Percentiles rank a stretch among this genome's conserved stretches.
These are phyloP conservation scores for Phoenix dactylifera DNA, from an alignment of 176 grass and related monocot genomes.

Conservation along the genomic window DNA sequence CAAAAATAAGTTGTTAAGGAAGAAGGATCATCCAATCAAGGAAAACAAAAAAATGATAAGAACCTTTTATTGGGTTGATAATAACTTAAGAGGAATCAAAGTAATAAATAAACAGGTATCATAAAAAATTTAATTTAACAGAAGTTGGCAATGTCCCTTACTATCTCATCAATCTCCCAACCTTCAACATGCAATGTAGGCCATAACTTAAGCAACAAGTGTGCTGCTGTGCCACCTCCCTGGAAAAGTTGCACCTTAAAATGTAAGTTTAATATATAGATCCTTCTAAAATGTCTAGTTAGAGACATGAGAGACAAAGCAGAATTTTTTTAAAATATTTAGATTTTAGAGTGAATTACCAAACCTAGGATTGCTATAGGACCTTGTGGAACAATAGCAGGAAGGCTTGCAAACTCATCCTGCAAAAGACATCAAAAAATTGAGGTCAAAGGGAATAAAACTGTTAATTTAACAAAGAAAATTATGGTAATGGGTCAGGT, in stretches of 20 bases:
- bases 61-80: no score
- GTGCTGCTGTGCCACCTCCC: conserved; percentile 76
- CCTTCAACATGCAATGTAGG: conserved; percentile 66
- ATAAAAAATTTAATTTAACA: background rate
- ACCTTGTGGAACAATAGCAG: conserved; percentile 60
- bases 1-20: no score
- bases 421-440: conserved; percentile 26
- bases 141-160: conserved; percentile 9
- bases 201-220: conserved; percentile 64
- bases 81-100: background rate
- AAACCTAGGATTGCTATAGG: conserved; percentile 93
- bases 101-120: background rate
- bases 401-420: conserved; percentile 84
- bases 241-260: conserved; percentile 17
- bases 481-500: no score
- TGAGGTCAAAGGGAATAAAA: background rate
- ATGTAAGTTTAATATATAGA: background rate
- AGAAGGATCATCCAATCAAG: no score
- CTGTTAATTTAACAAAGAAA: no score
- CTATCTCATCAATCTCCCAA: conserved; percentile 94
- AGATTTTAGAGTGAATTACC: conserved; percentile 40
- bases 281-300: no score
- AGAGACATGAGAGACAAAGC: background rate
- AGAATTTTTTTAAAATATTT: background rate
- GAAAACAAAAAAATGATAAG: no score